Base-by-base conservation (phyloP, 75 land plant species). In the Selaginella moellendorffii region DNA sequence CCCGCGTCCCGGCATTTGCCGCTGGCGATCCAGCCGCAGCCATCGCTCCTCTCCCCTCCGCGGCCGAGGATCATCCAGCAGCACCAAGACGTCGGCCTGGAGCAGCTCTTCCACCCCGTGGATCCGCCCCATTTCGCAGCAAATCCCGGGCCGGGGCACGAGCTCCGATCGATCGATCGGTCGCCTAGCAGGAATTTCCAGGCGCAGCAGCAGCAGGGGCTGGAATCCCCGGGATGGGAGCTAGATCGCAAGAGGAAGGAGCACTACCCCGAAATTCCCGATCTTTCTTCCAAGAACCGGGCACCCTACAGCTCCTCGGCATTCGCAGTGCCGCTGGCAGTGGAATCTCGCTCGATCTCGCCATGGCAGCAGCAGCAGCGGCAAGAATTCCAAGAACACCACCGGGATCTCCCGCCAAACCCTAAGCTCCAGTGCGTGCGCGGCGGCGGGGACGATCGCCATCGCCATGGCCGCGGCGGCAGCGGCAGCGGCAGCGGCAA, bases 401-500 rank as follows among this genome's bases (percentile, higher is more conserved):
- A 10, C 67, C 71, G 21, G 46, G 74, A 14, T 12, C 61, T 1
- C 61, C 26, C 25, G 61, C 56, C 23, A 68, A 19, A 2, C 53
- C 42, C 5, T 1, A 24, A 12, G 28, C 24, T 61, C 66, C 30
- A 25, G 69, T 21, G 76, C 69, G 18, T 25, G 64, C 31, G 19
- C 70, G 46, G 29, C 8, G 60, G 68, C 62, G n/a, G 36, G 36
- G n/a, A n/a, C n/a, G 10, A 29, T 52, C 31, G 26, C 54, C 24
- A 9, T 68, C 54, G 68, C 71, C 42, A 62, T 60, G 53, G 23
- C 77, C 70, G 52, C 80, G 66, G 58, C 54, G 24, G 24, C 74
- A 62, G 31, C 72, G 62, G 67, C 68, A 31, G 72, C 81, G 71
- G 36, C 74, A 80, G 79, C 30, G 29, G 65, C 21, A 30, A 23